phyloP scores from a whole-genome alignment of 2,329 filamentous ascomycete species.

The Fusarium ramigenum region DNA sequence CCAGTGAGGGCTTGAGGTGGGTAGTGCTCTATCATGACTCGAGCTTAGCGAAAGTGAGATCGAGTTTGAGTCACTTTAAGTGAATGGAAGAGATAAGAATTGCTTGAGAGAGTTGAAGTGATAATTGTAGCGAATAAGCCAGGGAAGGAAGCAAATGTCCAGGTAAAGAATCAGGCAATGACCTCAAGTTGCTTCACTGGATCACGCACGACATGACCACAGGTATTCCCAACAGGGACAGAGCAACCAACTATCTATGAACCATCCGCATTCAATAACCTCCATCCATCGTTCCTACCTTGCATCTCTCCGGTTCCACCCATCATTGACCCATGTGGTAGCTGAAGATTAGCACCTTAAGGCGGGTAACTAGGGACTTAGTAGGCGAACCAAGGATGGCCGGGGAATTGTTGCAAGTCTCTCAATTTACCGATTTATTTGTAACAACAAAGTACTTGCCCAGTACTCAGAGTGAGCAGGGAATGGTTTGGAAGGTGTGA shows the following conservation, averaged over 20 bases:
- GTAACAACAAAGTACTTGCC: not conserved
- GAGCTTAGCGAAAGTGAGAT: not conserved
- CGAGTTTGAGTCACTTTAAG: not conserved
- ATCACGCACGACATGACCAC: not conserved
- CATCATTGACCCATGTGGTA: not conserved
- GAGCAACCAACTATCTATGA: not conserved
- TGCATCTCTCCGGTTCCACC: not conserved
- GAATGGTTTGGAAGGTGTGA: not conserved
- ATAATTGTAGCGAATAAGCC: not conserved
- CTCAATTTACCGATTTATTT: no score
- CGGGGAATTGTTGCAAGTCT: no score
- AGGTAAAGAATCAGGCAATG: not conserved
- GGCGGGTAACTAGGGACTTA: not conserved
- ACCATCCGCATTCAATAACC: not conserved
- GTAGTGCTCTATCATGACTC: conserved; percentile 17
- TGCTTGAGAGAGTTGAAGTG: not conserved
- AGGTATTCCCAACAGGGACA: not conserved
- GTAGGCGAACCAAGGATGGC: not conserved
- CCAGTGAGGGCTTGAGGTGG: conserved; percentile 7
- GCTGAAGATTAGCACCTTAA: not conserved
- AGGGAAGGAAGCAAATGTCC: not conserved
- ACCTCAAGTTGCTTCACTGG: not conserved
- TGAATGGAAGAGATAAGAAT: not conserved
- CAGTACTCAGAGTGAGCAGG: not conserved
- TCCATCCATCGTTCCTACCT: not conserved